These are phyloP conservation scores for Mycena rosella DNA, from an alignment of 768 basidiomycete species.

Conservation along the genomic window DNA sequence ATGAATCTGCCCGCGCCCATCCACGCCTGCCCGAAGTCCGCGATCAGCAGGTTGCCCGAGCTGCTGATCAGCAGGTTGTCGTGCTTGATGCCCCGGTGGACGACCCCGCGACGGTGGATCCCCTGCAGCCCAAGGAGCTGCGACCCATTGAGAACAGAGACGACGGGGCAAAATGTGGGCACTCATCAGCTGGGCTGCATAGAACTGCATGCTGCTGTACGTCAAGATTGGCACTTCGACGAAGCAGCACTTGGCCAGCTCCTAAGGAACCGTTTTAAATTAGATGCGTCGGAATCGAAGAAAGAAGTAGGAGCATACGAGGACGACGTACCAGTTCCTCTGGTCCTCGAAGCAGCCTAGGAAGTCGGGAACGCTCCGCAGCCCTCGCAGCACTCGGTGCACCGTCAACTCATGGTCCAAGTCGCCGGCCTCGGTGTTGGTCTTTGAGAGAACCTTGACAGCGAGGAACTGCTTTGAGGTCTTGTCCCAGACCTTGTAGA, in stretches of 20 bases:
- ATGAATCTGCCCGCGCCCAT: fast-evolving
- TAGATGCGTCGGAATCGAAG: background rate
- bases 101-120: background rate
- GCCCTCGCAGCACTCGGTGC: no score
- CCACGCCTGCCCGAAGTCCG: background rate
- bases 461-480: no score
- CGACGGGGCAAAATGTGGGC: background rate
- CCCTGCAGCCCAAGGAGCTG: background rate
- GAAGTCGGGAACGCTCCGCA: no score
- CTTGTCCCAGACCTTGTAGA: no score
- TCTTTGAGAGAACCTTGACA: no score
- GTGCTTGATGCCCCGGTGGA: conserved; percentile 2
- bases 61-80: background rate
- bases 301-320: background rate
- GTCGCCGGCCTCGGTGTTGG: no score
- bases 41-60: background rate
- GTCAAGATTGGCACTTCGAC: background rate
- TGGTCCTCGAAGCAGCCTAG: background rate
- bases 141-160: background rate
- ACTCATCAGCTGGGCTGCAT: background rate
- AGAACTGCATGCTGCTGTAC: background rate
- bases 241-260: background rate
- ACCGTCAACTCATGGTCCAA: no score
- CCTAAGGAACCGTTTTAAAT: background rate
- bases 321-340: background rate